Evolutionary conservation across 768 basidiomycete species (phyloP).

Genomic region (Boletus edulis): DNA sequence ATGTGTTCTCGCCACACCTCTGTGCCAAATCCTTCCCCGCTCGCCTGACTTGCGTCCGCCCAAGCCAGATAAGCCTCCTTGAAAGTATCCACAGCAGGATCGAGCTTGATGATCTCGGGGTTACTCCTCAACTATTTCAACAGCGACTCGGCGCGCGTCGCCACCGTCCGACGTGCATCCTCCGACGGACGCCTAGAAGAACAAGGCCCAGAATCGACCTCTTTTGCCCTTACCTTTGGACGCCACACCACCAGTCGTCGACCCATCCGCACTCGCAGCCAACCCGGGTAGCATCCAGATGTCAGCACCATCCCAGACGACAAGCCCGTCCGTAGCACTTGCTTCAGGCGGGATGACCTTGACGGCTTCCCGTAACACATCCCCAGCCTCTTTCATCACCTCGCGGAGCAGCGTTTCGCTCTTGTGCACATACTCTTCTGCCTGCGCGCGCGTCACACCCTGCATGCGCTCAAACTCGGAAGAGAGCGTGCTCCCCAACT

Average conservation of each 20-base stretch:
- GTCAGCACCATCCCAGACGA: constrained; percentile 84
- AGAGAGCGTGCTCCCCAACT: constrained; percentile 61
- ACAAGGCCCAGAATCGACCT: constrained; percentile 24
- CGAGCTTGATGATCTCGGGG: constrained; percentile 68
- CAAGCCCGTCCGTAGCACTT: constrained; percentile 24
- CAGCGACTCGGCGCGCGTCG: constrained; percentile 75
- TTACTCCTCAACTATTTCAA: constrained; percentile 72
- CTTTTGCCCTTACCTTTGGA: constrained; percentile 39
- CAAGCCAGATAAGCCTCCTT: constrained; percentile 57
- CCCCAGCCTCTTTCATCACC: constrained; percentile 77
- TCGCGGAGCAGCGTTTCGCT: constrained; percentile 63
- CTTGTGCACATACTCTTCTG: constrained; percentile 82
- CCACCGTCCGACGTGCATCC: constrained; percentile 52
- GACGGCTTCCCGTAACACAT: constrained; percentile 82
- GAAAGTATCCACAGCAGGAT: constrained; percentile 66
- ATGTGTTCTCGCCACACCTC: constrained; percentile 56
- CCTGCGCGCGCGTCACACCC: constrained; percentile 69
- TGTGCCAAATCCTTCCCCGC: constrained; percentile 45
- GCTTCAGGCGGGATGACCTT: constrained; percentile 90
- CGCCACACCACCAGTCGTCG: not conserved
- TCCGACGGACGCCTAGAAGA: constrained; percentile 31
- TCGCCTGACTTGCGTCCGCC: constrained; percentile 56
- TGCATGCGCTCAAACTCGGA: constrained; percentile 72
- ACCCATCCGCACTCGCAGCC: constrained; percentile 20
- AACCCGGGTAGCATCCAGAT: constrained; percentile 71